Evolutionary conservation across 1,139 yeast species (phyloP).

Genomic region (Trichomonascaceae sp.): DNA sequence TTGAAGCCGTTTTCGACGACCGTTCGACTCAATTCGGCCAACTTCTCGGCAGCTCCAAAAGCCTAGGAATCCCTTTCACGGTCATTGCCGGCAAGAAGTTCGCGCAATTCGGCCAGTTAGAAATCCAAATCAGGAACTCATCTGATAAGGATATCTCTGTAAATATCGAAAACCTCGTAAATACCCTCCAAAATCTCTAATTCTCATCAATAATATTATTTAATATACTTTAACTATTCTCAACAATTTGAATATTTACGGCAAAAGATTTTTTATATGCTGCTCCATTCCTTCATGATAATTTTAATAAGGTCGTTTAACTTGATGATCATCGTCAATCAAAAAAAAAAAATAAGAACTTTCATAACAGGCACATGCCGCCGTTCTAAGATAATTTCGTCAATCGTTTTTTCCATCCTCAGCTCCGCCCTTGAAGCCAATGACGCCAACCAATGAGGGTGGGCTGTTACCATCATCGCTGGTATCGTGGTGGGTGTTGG

Average conservation of each 20-base stretch:
- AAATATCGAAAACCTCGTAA: constrained; percentile 8
- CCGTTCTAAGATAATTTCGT: constrained; percentile 3
- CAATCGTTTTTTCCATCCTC: constrained; percentile 7
- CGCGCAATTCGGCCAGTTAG: constrained; percentile 24
- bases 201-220: neutral
- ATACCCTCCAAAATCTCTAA: neutral
- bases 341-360: neutral
- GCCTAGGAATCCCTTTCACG: constrained; percentile 34
- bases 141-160: neutral
- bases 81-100: constrained; percentile 32
- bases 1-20: constrained; percentile 35
- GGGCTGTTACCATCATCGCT: constrained; percentile 10
- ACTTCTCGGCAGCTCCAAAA: constrained; percentile 31
- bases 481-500: neutral
- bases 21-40: constrained; percentile 33
- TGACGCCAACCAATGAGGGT: constrained; percentile 6
- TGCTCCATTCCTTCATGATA: neutral
- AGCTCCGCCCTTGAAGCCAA: constrained; percentile 6
- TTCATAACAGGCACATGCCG: constrained; percentile 6
- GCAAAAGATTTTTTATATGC: neutral
- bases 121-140: constrained; percentile 21
- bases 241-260: neutral
- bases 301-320: neutral
- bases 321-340: neutral
- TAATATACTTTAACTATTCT: neutral